These are phyloP conservation scores for Hypoxylon sp. DNA, from an alignment of 2,329 filamentous ascomycete species.

Conservation along the genomic window DNA sequence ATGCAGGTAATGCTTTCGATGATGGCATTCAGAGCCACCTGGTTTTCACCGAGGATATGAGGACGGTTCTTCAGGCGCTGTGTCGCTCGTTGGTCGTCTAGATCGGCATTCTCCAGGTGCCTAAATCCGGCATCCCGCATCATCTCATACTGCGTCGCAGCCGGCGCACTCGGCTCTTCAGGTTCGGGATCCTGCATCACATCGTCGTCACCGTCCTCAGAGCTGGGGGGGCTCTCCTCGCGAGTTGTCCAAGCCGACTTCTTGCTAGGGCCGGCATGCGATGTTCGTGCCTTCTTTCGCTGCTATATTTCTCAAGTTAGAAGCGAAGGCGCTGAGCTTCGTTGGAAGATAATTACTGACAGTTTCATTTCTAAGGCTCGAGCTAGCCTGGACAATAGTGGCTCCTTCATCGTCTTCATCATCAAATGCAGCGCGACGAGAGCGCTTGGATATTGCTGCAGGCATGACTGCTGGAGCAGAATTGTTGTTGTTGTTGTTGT, in stretches of 20 bases:
- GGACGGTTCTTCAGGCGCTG: constrained; percentile 71
- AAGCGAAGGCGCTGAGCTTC: background rate
- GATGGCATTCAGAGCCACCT: constrained; percentile 85
- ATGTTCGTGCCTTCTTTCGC: constrained; percentile 59
- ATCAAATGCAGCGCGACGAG: constrained; percentile 55
- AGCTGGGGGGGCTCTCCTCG: constrained; percentile 43
- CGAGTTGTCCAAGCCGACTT: constrained; percentile 40
- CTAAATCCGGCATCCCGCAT: constrained; percentile 72
- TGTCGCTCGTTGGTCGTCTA: constrained; percentile 75
- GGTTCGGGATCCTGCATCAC: constrained; percentile 50
- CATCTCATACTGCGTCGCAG: constrained; percentile 73
- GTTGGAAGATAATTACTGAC: constrained; percentile 54
- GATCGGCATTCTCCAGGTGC: constrained; percentile 69
- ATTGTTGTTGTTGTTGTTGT: background rate
- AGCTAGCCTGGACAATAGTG: constrained; percentile 59
- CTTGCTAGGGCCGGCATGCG: constrained; percentile 46
- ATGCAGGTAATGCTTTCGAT: constrained; percentile 88
- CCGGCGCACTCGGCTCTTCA: constrained; percentile 56
- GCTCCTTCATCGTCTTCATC: constrained; percentile 56
- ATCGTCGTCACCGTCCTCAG: constrained; percentile 57
- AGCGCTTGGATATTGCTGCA: constrained; percentile 59
- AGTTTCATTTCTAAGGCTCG: constrained; percentile 57
- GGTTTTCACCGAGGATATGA: constrained; percentile 73
- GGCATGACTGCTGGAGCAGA: constrained; percentile 47
- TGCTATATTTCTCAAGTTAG: constrained; percentile 46